These are phyloP conservation scores for Populus hybrid DNA, from an alignment of 441 rosid species.

Conservation along the genomic window DNA sequence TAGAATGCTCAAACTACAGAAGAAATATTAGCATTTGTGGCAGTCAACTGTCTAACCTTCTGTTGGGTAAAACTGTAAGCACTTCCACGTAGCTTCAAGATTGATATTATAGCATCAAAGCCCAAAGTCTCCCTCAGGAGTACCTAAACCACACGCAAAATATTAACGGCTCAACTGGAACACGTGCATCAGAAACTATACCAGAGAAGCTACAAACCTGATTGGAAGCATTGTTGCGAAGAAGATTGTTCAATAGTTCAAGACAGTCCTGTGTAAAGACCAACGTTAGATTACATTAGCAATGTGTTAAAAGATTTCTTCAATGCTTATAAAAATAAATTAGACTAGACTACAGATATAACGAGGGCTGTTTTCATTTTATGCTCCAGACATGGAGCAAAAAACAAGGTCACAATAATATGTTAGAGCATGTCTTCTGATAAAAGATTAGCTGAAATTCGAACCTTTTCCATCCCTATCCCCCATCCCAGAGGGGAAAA, in stretches of 20 bases:
- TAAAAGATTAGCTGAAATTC: background rate
- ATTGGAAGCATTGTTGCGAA: constrained; percentile 78
- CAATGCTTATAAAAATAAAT: constrained; percentile 9
- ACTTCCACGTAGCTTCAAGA: constrained; percentile 73
- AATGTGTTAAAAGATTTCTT: constrained; percentile 10
- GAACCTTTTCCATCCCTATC: too few species aligned
- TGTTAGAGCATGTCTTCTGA: background rate
- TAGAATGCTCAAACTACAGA: constrained; percentile 10
- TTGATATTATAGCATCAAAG: constrained; percentile 72
- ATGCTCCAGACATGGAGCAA: background rate
- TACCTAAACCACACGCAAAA: constrained; percentile 42
- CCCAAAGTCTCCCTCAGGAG: constrained; percentile 95
- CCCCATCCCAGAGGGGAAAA: too few species aligned
- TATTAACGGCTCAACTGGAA: constrained; percentile 25
- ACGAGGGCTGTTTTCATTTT: background rate
- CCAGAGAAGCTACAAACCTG: constrained; percentile 53
- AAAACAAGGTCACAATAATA: background rate
- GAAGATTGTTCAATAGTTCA: constrained; percentile 89
- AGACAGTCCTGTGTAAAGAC: constrained; percentile 70
- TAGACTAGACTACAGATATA: constrained; percentile 4
- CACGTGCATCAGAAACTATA: background rate
- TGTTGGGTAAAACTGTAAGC: constrained; percentile 89
- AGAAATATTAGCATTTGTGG: constrained; percentile 8
- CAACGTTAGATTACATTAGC: constrained; percentile 2
- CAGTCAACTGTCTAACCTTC: constrained; percentile 74